phyloP scores from a whole-genome alignment of 768 basidiomycete species.

The Hericium erinaceus region DNA sequence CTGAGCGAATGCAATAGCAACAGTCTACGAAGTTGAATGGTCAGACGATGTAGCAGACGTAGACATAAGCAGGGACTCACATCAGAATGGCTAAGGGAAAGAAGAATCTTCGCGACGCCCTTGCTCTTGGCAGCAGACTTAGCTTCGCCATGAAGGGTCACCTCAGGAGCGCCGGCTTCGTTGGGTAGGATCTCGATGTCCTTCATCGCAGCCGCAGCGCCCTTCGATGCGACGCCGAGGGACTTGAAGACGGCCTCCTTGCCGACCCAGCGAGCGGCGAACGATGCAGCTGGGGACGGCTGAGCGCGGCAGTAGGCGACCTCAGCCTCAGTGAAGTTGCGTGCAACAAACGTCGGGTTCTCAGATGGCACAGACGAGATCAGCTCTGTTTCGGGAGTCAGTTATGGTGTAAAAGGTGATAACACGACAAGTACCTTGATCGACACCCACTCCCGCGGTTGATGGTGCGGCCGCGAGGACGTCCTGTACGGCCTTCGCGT shows the following conservation, averaged over 20 bases:
- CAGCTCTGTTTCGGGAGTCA: conserved; percentile 44
- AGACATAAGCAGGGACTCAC: conserved; percentile 32
- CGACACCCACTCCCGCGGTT: conserved; percentile 76
- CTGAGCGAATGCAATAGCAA: conserved; percentile 85
- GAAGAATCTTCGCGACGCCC: conserved; percentile 63
- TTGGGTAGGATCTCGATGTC: conserved; percentile 92
- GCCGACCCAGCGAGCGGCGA: conserved; percentile 94
- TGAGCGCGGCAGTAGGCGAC: conserved; percentile 80
- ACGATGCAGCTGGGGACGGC: conserved; percentile 80
- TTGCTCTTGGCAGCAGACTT: conserved; percentile 59
- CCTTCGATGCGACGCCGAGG: conserved; percentile 80
- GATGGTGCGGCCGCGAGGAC: conserved; percentile 36
- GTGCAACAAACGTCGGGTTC: conserved; percentile 77
- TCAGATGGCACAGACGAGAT: conserved; percentile 87
- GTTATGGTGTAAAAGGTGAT: conserved; percentile 6
- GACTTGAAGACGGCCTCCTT: conserved; percentile 99
- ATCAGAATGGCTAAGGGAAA: conserved; percentile 92
- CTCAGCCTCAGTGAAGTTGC: conserved; percentile 92
- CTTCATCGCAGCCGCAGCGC: conserved; percentile 90
- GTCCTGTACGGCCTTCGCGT: conserved; percentile 55
- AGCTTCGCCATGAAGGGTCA: conserved; percentile 74
- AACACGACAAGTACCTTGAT: conserved; percentile 55
- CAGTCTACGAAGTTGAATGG: conserved; percentile 38
- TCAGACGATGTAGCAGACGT: conserved; percentile 8
- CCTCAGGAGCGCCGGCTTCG: conserved; percentile 68